Evolutionary conservation across 2,329 filamentous ascomycete species (phyloP), one percentile per base, ranked within the genome.

Genomic region (Berkeleyomyces basicola): DNA sequence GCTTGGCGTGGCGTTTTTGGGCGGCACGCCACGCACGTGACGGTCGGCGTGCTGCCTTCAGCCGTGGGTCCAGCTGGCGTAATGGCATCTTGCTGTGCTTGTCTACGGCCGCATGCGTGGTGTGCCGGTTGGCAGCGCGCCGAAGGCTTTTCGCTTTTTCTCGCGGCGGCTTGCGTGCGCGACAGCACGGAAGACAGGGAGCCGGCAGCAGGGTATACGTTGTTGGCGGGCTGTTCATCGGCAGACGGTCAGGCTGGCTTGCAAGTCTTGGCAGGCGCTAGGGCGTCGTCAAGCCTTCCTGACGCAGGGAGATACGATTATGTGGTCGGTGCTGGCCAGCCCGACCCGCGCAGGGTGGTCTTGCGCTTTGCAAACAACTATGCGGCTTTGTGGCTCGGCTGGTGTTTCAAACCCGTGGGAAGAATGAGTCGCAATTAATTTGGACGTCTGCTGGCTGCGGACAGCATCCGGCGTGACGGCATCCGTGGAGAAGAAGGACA

Each of bases 361-460:
- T 99, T 70, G 90, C 91, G 0, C 79, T n/a, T 99, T 4, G 93
- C 92, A 61, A 90, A 90, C 68, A 99, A 97, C 73, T 99, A 93
- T 71, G 93, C 31, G 88, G 91, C 1, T 81, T 99, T 0, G 76
- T 95, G 37, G 93, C 93, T 0, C 83, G 93, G 2, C 82, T 97
- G 66, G 76, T 99, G 59, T 92, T 99, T 71, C 93, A 97, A n/a
- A 70, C 95, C 93, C 6, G 83, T 99, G 65, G 93, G 99, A 73
- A 93, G 99, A 73, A 92, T 87, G 71, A 91, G 87, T 66, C 86
- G 95, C 46, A 90, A 86, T 70, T 85, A 96, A 70, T 96, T 97
- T 65, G 91, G 90, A 61, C 87, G 87, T 42, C 77, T 96, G 0
- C 82, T 96, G 31, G 72, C 78, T 0, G 65, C 70, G 47, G 67